Evolutionary conservation across 768 basidiomycete genomes (phyloP).

Genomic region (Collybiopsis confluens): DNA sequence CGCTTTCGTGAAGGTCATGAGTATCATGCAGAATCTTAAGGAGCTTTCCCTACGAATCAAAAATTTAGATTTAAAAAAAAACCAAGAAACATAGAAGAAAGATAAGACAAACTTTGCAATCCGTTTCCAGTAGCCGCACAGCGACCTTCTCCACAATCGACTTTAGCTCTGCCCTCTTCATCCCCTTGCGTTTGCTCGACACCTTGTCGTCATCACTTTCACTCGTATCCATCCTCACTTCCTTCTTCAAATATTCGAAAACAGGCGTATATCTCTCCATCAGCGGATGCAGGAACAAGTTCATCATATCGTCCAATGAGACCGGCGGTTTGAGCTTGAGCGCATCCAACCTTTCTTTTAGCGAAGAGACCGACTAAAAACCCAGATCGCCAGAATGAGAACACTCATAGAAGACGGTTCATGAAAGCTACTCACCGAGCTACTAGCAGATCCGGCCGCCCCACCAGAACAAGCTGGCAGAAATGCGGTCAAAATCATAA

Average conservation of each 20-base stretch:
- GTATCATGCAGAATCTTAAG: constrained; percentile 51
- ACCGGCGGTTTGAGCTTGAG: constrained; percentile 57
- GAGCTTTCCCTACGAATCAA: constrained; percentile 60
- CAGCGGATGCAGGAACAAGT: constrained; percentile 66
- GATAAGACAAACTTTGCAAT: constrained; percentile 46
- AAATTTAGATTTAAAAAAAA: no score
- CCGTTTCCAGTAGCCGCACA: constrained; percentile 53
- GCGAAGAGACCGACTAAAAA: constrained; percentile 16
- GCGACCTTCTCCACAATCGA: constrained; percentile 57
- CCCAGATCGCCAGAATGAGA: constrained; percentile 18
- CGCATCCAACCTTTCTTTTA: constrained; percentile 49
- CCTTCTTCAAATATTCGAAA: constrained; percentile 43
- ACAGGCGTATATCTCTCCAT: constrained; percentile 52
- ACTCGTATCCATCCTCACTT: constrained; percentile 15
- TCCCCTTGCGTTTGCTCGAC: constrained; percentile 33
- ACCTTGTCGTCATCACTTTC: constrained; percentile 10
- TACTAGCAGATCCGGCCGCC: background rate
- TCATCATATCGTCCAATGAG: constrained; percentile 52
- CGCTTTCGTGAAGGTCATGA: constrained; percentile 25
- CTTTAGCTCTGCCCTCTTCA: constrained; percentile 37
- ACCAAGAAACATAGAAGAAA: no score
- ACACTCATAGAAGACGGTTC: constrained; percentile 7
- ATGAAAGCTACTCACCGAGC: background rate
- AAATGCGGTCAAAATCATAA: constrained; percentile 71
- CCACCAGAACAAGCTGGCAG: constrained; percentile 25